Evolutionary conservation across 352 stramenopile species (phyloP).

Genomic region (Pythium sp.): DNA sequence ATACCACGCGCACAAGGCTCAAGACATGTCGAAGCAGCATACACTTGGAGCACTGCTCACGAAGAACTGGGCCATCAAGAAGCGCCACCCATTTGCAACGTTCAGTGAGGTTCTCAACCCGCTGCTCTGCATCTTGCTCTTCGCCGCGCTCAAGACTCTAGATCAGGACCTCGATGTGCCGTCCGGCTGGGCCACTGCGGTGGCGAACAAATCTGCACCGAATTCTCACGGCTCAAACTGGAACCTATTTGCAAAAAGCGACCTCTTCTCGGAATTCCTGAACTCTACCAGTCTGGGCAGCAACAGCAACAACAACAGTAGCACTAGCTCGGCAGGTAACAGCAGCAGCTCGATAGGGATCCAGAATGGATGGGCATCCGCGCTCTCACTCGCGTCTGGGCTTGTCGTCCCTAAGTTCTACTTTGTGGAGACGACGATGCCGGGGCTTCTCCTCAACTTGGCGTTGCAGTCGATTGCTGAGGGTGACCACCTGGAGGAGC

Average conservation of each 20-base stretch:
- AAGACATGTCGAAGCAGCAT: background rate
- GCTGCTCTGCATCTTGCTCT: slow-evolving; percentile 70
- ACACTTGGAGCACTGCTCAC: slow-evolving; percentile 44
- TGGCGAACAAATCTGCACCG: slow-evolving; percentile 30
- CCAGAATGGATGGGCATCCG: slow-evolving; percentile 22
- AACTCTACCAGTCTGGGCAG: background rate
- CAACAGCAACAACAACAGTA: slow-evolving; percentile 13
- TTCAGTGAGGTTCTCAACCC: slow-evolving; percentile 66
- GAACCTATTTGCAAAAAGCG: slow-evolving; percentile 37
- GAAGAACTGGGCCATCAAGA: slow-evolving; percentile 81
- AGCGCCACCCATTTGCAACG: slow-evolving; percentile 56
- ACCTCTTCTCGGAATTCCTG: slow-evolving; percentile 25
- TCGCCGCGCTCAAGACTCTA: slow-evolving; percentile 61
- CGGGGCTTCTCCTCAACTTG: slow-evolving; percentile 53
- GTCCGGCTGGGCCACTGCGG: slow-evolving; percentile 39
- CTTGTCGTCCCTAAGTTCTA: slow-evolving; percentile 53
- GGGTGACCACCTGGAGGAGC: slow-evolving; percentile 39
- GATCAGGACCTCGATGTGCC: slow-evolving; percentile 47
- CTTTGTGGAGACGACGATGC: slow-evolving; percentile 65
- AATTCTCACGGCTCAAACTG: slow-evolving; percentile 30
- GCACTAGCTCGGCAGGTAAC: background rate
- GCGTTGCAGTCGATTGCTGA: slow-evolving; percentile 45
- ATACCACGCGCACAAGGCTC: no score
- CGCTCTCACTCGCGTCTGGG: slow-evolving; percentile 29
- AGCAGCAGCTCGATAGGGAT: background rate